Conservation (phyloP, 1,139 yeast genomes). For the Suhomyces ambrosiae region DNA sequence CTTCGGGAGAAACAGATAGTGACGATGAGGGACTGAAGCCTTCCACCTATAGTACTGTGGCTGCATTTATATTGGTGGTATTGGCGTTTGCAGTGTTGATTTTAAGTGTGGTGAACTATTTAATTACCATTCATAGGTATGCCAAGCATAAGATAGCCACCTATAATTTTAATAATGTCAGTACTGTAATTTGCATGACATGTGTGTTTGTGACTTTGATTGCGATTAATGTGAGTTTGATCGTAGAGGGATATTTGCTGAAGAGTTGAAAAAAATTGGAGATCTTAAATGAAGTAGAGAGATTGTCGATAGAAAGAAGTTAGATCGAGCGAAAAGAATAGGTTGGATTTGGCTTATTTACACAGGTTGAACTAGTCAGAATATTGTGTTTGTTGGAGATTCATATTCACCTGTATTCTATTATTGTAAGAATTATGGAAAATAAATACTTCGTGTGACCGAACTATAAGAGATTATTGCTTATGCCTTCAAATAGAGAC, state of each 20-base stretch:
- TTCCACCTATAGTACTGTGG: conserved; percentile 31
- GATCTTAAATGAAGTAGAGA: not conserved
- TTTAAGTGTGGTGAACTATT: conserved; percentile 48
- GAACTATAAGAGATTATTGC: no score
- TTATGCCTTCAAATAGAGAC: no score
- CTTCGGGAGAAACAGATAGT: no score
- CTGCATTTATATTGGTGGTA: conserved; percentile 42
- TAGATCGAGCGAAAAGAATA: no score
- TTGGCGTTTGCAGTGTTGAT: conserved; percentile 45
- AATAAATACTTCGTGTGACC: no score
- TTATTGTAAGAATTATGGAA: no score
- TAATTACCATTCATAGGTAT: conserved; percentile 48
- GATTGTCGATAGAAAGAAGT: no score
- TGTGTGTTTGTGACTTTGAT: conserved; percentile 44
- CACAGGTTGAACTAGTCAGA: no score
- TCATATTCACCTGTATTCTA: no score
- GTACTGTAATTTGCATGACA: conserved; percentile 43
- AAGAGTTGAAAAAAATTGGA: conserved; percentile 1
- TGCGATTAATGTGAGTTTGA: conserved; percentile 45
- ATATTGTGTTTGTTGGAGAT: no score
- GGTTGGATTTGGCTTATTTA: no score
- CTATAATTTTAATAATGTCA: conserved; percentile 37
- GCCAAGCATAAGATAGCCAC: conserved; percentile 46
- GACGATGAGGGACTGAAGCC: no score
- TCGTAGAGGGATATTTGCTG: conserved; percentile 42